Conservation (phyloP, 108 stramenopile species). For the Aureococcus anophagefferens region DNA sequence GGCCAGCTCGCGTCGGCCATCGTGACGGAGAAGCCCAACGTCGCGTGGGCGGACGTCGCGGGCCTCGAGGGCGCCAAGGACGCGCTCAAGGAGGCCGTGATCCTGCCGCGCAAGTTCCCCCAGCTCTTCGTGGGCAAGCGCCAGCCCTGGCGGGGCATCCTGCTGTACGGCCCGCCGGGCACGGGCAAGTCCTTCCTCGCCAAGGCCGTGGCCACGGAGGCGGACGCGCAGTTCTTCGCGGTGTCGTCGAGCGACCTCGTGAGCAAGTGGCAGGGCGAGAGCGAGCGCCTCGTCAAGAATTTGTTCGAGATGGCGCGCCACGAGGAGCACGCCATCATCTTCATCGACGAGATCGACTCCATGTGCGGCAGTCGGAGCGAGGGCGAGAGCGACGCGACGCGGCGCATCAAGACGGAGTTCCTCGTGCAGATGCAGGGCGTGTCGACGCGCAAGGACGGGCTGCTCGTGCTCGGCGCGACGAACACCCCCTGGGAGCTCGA, state of each 20-base stretch:
- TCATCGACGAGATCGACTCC: constrained; percentile 95
- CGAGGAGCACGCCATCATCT: constrained; percentile 71
- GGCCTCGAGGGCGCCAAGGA: constrained; percentile 92
- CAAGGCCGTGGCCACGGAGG: constrained; percentile 98
- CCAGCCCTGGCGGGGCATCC: constrained; percentile 82
- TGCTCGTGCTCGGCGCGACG: constrained; percentile 86
- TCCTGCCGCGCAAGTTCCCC: constrained; percentile 80
- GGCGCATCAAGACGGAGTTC: constrained; percentile 97
- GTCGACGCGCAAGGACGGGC: constrained; percentile 62
- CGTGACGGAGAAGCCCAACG: constrained; percentile 90
- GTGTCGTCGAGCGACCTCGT: constrained; percentile 91
- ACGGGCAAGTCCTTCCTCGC: constrained; percentile 88
- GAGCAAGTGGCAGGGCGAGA: constrained; percentile 98
- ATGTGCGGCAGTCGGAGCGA: constrained; percentile 76
- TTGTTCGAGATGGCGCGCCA: constrained; percentile 97
- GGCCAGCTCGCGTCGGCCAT: constrained; percentile 66
- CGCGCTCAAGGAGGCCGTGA: constrained; percentile 92
- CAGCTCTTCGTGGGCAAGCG: constrained; percentile 90
- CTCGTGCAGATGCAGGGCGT: constrained; percentile 99
- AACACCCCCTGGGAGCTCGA: constrained; percentile 98
- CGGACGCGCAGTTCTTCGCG: constrained; percentile 91
- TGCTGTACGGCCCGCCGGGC: constrained; percentile 77
- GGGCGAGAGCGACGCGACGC: constrained; percentile 76
- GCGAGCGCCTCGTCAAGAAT: constrained; percentile 86
- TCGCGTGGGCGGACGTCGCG: constrained; percentile 95